Percentiles rank a stretch among this genome's conserved stretches.
Evolutionary conservation across 2,329 filamentous ascomycete genomes (phyloP).

Genomic region (Penicillium palitans): DNA sequence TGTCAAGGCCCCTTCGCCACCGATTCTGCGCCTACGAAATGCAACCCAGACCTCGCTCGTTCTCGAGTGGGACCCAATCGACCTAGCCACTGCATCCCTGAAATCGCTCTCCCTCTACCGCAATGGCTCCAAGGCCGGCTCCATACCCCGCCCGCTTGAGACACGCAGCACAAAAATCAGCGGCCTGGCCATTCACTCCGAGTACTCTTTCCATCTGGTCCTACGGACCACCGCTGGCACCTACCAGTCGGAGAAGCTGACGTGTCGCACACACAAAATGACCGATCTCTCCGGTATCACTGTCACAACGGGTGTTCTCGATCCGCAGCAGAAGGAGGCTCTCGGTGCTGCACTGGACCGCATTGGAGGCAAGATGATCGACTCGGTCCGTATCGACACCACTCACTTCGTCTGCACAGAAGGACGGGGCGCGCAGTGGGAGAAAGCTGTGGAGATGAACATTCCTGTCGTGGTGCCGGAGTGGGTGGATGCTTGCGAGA

Average conservation of each 20-base stretch:
- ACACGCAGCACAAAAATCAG: slow-evolving; percentile 97
- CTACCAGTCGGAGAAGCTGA: slow-evolving; percentile 77
- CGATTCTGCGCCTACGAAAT: slow-evolving; percentile 87
- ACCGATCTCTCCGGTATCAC: slow-evolving; percentile 95
- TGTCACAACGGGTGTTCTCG: slow-evolving; percentile 85
- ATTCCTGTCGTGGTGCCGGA: slow-evolving; percentile 95
- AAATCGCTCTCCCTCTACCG: slow-evolving; percentile 88
- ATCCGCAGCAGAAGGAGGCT: slow-evolving; percentile 68
- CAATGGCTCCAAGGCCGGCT: slow-evolving; percentile 95
- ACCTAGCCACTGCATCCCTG: slow-evolving; percentile 87
- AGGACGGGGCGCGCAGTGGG: slow-evolving; percentile 84
- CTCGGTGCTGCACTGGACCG: slow-evolving; percentile 75
- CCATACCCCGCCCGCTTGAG: slow-evolving; percentile 81
- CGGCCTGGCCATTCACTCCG: slow-evolving; percentile 91
- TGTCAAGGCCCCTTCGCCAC: slow-evolving; percentile 70
- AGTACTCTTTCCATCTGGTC: slow-evolving; percentile 92
- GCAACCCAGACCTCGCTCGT: slow-evolving; percentile 98
- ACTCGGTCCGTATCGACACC: slow-evolving; percentile 90
- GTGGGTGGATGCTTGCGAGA: slow-evolving; percentile 96
- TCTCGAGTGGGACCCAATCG: slow-evolving; percentile 95
- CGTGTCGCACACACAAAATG: slow-evolving; percentile 95
- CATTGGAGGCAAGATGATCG: slow-evolving; percentile 89
- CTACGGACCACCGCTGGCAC: slow-evolving; percentile 88
- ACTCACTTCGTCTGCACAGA: slow-evolving; percentile 98
- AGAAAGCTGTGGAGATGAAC: slow-evolving; percentile 96